Evolutionary conservation across 257 asterid species (phyloP).

Genomic region (Forsythia viridissima): DNA sequence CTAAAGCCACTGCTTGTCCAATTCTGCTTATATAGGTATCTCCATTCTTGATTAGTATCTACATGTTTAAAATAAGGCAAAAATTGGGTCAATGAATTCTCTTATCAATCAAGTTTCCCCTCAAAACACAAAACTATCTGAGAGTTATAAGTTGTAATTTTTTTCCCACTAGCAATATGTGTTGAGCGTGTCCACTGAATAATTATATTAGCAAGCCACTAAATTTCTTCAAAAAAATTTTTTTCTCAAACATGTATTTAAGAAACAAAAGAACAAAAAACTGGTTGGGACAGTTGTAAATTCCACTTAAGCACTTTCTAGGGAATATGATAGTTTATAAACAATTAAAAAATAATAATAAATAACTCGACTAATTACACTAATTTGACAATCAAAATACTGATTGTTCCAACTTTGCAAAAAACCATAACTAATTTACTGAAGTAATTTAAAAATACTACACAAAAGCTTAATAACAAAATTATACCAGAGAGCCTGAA

Average conservation of each 20-base stretch:
- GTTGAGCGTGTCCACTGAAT: not conserved
- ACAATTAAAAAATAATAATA: not conserved
- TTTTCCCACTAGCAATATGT: not conserved
- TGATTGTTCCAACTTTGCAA: not conserved
- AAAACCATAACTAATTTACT: not conserved
- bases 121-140: not conserved
- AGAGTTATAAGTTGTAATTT: not conserved
- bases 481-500: constrained; percentile 81
- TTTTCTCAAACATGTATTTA: not conserved
- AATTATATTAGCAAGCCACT: not conserved
- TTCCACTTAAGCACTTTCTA: not conserved
- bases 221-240: not conserved
- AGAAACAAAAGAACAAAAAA: not conserved
- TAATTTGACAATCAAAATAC: not conserved
- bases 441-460: not conserved
- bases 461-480: not conserved
- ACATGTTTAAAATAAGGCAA: constrained; percentile 13
- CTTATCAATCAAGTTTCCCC: not conserved
- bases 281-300: not conserved
- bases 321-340: not conserved
- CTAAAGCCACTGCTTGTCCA: constrained; percentile 80
- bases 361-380: not conserved
- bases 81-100: constrained; percentile 12
- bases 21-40: constrained; percentile 58
- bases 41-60: constrained; percentile 67